A percentile compares a stretch with the other conserved stretches of the same genome.
phyloP scores from a whole-genome alignment of 1,139 yeast species.

The Geotrichum phurueaensis region DNA sequence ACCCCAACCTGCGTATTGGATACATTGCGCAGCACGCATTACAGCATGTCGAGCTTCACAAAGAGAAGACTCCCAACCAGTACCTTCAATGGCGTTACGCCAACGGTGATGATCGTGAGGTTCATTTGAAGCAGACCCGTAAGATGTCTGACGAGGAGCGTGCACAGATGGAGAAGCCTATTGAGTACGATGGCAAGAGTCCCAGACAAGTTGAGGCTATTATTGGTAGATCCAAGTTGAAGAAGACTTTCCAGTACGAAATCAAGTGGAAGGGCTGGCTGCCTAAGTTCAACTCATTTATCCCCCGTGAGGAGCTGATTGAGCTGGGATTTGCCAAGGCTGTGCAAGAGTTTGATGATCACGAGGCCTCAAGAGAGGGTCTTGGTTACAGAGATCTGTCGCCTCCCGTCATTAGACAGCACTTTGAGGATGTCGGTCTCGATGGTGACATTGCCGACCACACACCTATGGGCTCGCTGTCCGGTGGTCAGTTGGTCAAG shows the following conservation, averaged over 20 bases:
- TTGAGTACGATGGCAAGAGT: slow-evolving; percentile 87
- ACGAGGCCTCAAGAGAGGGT: slow-evolving; percentile 98
- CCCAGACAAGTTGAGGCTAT: slow-evolving; percentile 84
- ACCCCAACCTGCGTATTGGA: slow-evolving; percentile 96
- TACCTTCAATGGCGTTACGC: slow-evolving; percentile 97
- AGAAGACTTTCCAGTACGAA: slow-evolving; percentile 95
- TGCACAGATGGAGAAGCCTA: slow-evolving; percentile 68
- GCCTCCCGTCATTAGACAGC: slow-evolving; percentile 90
- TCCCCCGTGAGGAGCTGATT: slow-evolving; percentile 71
- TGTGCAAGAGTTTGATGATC: slow-evolving; percentile 93
- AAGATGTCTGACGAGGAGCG: slow-evolving; percentile 79
- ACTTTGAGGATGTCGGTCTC: slow-evolving; percentile 93
- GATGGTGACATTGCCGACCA: slow-evolving; percentile 98
- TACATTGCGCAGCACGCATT: slow-evolving; percentile 98
- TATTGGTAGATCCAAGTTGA: slow-evolving; percentile 94
- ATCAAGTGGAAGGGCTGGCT: slow-evolving; percentile 90
- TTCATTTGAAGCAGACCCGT: slow-evolving; percentile 85
- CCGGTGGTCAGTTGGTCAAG: slow-evolving; percentile 97
- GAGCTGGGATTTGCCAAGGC: slow-evolving; percentile 83
- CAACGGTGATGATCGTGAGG: slow-evolving; percentile 97
- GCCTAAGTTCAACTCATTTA: slow-evolving; percentile 92
- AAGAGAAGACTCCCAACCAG: slow-evolving; percentile 96
- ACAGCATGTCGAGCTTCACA: slow-evolving; percentile 94
- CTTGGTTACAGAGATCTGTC: slow-evolving; percentile 89
- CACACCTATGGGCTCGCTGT: slow-evolving; percentile 91